Conservation (phyloP, 176 grass and related monocot species). For the Tuctoria greenei region DNA sequence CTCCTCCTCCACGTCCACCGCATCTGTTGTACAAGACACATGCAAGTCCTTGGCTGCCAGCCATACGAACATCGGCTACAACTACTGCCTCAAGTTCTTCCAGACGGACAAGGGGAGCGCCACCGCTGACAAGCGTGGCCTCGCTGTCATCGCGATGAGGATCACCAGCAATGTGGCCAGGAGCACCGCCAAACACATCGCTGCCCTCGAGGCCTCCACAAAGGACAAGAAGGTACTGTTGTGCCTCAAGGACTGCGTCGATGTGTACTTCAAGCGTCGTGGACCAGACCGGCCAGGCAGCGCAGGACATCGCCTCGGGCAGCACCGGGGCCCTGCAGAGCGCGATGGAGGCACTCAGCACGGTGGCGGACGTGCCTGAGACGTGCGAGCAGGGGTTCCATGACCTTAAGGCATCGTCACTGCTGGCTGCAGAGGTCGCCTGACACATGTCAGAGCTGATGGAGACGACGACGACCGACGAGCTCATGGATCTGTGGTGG, state of each 20-base stretch:
- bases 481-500: no score
- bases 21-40: conserved; percentile 42
- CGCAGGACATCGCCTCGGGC: not conserved
- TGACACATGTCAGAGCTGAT: no score
- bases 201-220: conserved; percentile 31
- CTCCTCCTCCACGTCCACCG: not conserved
- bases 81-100: conserved; percentile 60
- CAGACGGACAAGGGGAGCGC: conserved; percentile 26
- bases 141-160: conserved; percentile 46
- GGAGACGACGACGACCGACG: no score
- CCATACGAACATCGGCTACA: conserved; percentile 23
- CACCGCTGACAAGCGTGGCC: conserved; percentile 35
- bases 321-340: not conserved
- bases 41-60: conserved; percentile 46
- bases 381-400: conserved; percentile 57
- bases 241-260: conserved; percentile 29
- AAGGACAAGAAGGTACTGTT: conserved; percentile 18
- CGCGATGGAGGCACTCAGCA: conserved; percentile 33
- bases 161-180: not conserved
- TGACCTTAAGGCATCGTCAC: conserved; percentile 4
- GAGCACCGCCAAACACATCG: conserved; percentile 20
- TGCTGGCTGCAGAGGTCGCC: conserved; percentile 29
- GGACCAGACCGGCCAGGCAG: conserved; percentile 28
- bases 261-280: conserved; percentile 45
- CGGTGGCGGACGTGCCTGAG: conserved; percentile 22